phyloP scores from a whole-genome alignment of 108 stramenopile species.

The Skeletonema marinoi region DNA sequence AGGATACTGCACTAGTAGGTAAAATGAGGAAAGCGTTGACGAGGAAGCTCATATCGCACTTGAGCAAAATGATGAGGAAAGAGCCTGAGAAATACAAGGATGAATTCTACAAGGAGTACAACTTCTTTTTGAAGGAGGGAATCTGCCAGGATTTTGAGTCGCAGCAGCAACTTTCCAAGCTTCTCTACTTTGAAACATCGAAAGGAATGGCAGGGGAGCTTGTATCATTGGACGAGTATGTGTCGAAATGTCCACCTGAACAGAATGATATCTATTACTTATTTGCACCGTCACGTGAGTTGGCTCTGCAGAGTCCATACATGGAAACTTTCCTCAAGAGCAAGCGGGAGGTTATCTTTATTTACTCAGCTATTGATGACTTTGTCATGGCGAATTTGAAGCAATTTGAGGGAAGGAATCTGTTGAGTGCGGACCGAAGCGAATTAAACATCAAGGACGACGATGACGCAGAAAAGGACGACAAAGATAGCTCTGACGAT shows the following conservation, averaged over 20 bases:
- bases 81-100: constrained; percentile 86
- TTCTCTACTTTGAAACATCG: constrained; percentile 94
- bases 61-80: constrained; percentile 88
- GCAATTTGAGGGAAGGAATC: constrained; percentile 81
- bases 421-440: constrained; percentile 91
- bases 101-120: constrained; percentile 93
- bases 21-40: constrained; percentile 92
- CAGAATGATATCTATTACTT: constrained; percentile 99
- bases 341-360: constrained; percentile 92
- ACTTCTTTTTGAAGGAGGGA: constrained; percentile 98
- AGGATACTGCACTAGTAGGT: constrained; percentile 92
- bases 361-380: constrained; percentile 97
- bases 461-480: constrained; percentile 39
- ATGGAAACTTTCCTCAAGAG: constrained; percentile 92
- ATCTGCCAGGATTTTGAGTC: constrained; percentile 90
- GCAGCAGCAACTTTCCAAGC: constrained; percentile 89
- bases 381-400: constrained; percentile 97
- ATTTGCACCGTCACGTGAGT: constrained; percentile 91
- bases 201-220: constrained; percentile 81
- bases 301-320: constrained; percentile 95
- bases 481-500: constrained; percentile 46
- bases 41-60: constrained; percentile 83
- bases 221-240: constrained; percentile 94
- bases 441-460: constrained; percentile 66
- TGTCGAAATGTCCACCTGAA: constrained; percentile 88